Evolutionary conservation across 768 basidiomycete genomes (phyloP).

Genomic region (Psilocybe azurescens): DNA sequence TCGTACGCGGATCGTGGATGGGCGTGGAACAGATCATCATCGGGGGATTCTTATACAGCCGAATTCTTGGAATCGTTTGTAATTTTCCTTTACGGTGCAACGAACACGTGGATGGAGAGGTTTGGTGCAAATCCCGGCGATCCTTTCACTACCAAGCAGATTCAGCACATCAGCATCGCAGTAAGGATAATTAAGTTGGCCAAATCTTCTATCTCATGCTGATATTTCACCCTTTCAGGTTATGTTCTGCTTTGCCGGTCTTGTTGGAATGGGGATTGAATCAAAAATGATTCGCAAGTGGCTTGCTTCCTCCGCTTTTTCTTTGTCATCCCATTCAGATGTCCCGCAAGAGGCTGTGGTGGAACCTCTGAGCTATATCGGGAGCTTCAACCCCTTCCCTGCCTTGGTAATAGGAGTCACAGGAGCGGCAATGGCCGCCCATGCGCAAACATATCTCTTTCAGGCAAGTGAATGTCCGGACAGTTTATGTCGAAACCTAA

Average conservation of each 20-base stretch:
- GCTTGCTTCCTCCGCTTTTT: constrained; percentile 64
- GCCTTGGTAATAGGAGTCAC: constrained; percentile 94
- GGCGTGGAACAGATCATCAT: constrained; percentile 89
- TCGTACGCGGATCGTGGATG: constrained; percentile 87
- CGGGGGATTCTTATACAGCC: constrained; percentile 56
- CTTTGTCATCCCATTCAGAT: constrained; percentile 29
- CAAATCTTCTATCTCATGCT: neutral
- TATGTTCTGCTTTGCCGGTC: constrained; percentile 96
- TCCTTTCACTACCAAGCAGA: constrained; percentile 88
- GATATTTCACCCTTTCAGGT: constrained; percentile 41
- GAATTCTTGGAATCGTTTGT: constrained; percentile 81
- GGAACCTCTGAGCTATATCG: constrained; percentile 76
- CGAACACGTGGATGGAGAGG: constrained; percentile 98
- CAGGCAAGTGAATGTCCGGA: constrained; percentile 49
- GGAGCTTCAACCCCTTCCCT: constrained; percentile 90
- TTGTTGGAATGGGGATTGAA: constrained; percentile 91
- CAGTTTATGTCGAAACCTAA: neutral
- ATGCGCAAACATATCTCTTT: constrained; percentile 90
- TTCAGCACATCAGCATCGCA: constrained; percentile 95
- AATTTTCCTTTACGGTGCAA: constrained; percentile 88
- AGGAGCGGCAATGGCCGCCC: constrained; percentile 92
- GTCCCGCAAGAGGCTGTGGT: constrained; percentile 47
- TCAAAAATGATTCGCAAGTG: constrained; percentile 74
- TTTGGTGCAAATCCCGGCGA: constrained; percentile 83
- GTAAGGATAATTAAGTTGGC: constrained; percentile 41